Evolutionary conservation across 164 flowering plant genomes (phyloP).

Genomic region (Brasenia schreberi): DNA sequence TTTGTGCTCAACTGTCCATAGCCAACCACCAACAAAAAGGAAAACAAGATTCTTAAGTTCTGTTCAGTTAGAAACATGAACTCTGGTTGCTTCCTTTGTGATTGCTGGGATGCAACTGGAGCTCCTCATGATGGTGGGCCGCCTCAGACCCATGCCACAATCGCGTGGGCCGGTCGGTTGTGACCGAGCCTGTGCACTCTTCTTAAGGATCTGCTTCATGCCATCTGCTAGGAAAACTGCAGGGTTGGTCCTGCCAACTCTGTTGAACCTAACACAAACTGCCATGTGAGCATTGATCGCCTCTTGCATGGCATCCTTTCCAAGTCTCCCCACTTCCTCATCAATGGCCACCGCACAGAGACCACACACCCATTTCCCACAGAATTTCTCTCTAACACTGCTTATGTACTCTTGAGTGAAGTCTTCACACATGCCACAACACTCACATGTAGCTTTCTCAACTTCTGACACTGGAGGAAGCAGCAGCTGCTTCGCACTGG

Average conservation of each 20-base stretch:
- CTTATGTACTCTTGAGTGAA: constrained; percentile 57
- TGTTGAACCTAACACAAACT: constrained; percentile 50
- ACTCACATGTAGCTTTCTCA: constrained; percentile 70
- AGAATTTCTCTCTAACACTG: constrained; percentile 30
- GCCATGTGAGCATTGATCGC: constrained; percentile 54
- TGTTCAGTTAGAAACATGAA: not conserved
- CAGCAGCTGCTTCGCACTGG: constrained; percentile 12
- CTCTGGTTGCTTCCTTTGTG: constrained; percentile 24
- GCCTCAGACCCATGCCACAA: constrained; percentile 7
- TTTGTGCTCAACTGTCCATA: not conserved
- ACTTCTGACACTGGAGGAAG: constrained; percentile 60
- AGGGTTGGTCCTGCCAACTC: constrained; percentile 52
- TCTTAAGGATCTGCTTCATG: constrained; percentile 58
- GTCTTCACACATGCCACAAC: constrained; percentile 74
- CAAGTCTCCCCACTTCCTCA: constrained; percentile 56
- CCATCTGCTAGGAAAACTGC: constrained; percentile 56
- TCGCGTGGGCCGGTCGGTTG: constrained; percentile 27
- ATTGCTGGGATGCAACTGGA: constrained; percentile 83
- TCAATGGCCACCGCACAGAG: constrained; percentile 64
- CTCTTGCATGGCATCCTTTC: constrained; percentile 27
- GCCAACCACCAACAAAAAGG: not conserved
- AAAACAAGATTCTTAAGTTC: not conserved
- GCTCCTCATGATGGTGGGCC: constrained; percentile 50
- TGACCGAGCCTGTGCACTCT: constrained; percentile 37
- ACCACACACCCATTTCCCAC: constrained; percentile 62